These are phyloP conservation scores for Borovskyia barvae DNA, from an alignment of 208 protist species.

Conservation along the genomic window DNA sequence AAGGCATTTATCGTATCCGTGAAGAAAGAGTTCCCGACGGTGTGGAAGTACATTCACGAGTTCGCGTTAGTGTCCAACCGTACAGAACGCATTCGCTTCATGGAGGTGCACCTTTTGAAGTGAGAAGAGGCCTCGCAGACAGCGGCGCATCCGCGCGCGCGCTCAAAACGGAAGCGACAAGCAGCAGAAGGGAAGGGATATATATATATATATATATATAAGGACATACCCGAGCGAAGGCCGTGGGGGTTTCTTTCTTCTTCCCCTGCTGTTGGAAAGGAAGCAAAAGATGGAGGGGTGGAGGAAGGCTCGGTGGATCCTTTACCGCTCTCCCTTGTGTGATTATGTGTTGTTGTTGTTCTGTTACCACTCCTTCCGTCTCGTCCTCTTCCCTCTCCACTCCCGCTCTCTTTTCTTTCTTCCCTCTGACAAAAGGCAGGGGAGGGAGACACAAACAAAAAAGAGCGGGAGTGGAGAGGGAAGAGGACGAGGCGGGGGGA, in stretches of 20 bases:
- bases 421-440: too few relatives aligned
- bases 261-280: not conserved
- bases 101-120: conserved; percentile 75
- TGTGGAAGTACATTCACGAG: conserved; percentile 82
- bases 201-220: not conserved
- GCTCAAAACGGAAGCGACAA: too few relatives aligned
- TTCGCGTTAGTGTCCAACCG: conserved; percentile 63
- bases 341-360: too few relatives aligned
- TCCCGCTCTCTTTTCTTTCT: not conserved
- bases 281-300: not conserved
- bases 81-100: conserved; percentile 88
- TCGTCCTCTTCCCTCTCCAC: not conserved
- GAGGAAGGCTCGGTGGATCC: too few relatives aligned
- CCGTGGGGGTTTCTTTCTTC: not conserved
- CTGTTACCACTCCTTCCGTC: too few relatives aligned
- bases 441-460: too few relatives aligned
- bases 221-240: too few relatives aligned
- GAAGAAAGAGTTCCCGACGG: conserved; percentile 76
- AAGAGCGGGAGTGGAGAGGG: too few relatives aligned
- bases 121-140: conserved; percentile 37
- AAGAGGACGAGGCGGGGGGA: too few relatives aligned
- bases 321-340: too few relatives aligned
- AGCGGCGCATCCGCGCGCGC: too few relatives aligned
- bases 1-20: conserved; percentile 73
- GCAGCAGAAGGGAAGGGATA: too few relatives aligned